Conservation (phyloP, 2,329 filamentous ascomycete genomes). For the Beauveria pseudobassiana region DNA sequence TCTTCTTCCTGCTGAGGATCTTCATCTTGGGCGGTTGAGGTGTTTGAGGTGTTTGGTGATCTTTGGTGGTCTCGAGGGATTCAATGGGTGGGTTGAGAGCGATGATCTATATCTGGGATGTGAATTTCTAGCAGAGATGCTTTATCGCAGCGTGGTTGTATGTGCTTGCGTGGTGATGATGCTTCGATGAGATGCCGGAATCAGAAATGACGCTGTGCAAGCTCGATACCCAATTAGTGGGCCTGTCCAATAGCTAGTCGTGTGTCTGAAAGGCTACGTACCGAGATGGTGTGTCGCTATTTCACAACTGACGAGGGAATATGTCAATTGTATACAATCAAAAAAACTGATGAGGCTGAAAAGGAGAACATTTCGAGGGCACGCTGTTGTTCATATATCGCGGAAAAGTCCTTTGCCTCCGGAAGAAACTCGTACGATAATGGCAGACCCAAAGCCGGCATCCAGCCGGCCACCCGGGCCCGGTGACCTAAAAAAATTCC, state of each 20-base stretch:
- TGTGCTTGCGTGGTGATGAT: neutral
- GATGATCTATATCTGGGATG: neutral
- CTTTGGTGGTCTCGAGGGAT: neutral
- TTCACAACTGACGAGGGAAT: neutral
- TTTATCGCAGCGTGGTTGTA: neutral
- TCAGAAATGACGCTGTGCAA: constrained; percentile 2
- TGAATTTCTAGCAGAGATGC: neutral
- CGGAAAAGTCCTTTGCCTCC: neutral
- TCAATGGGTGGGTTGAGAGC: neutral
- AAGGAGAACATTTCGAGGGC: neutral
- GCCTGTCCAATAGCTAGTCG: neutral
- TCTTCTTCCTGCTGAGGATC: constrained; percentile 91
- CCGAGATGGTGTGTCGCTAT: neutral
- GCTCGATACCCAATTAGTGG: neutral
- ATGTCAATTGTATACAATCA: neutral
- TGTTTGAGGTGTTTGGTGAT: neutral
- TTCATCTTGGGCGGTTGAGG: constrained; percentile 63
- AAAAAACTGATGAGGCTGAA: neutral
- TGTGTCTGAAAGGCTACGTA: neutral
- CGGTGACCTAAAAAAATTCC: neutral
- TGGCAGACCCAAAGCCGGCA: neutral
- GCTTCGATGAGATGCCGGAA: neutral
- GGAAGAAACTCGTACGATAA: constrained; percentile 12
- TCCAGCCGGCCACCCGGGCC: neutral
- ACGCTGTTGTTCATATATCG: constrained; percentile 2